Evolutionary conservation across 208 protist genomes (phyloP), one percentile per base, ranked within the genome.

Genomic region (Eutreptiella sp.): DNA sequence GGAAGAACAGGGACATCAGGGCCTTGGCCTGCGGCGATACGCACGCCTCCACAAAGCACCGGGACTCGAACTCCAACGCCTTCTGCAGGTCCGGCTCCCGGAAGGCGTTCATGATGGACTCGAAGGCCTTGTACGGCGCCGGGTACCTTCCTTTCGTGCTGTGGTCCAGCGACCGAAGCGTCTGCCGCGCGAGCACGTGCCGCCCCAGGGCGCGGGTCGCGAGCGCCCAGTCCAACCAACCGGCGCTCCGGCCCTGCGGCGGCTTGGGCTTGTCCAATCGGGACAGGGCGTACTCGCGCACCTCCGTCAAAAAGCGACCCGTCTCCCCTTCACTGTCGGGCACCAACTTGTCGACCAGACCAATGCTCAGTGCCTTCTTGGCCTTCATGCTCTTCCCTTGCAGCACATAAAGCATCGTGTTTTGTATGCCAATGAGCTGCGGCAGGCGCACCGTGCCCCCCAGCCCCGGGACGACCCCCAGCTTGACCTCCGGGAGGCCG

Each of bases 361-460:
- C 54, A 26, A 74, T 16, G 31, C 35, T 48, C 45, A 77, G 73
- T 0, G 81, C 81, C 67, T 71, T 73, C 3, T 55, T 27, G 1
- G 73, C 23, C 19, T 31, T 33, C 31, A 81, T 1, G 11, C 26
- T 28, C 48, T 57, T 57, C 28, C 81, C 78, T 28, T 48, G 11
- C n/a, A 71, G 60, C 42, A 83, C 75, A 28, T 76, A 28, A 34
- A 46, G 46, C 0, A 87, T 43, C 7, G 82, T 73, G 4, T 60
- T 46, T 46, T 58, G 59, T 1, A 86, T 47, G 45, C 81, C 83
- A 27, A 91, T 60, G 4, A 90, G 70, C 16, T 68, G 31, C 4
- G 83, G 81, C 24, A 90, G 68, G 23, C 83, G 74, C 55, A 85
- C 69, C 2, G 82, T 88, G 41, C 85, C 85, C 28, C 82, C 84